Base-by-base conservation (phyloP, 305 asterid species). In the Fraxinus nigra region DNA sequence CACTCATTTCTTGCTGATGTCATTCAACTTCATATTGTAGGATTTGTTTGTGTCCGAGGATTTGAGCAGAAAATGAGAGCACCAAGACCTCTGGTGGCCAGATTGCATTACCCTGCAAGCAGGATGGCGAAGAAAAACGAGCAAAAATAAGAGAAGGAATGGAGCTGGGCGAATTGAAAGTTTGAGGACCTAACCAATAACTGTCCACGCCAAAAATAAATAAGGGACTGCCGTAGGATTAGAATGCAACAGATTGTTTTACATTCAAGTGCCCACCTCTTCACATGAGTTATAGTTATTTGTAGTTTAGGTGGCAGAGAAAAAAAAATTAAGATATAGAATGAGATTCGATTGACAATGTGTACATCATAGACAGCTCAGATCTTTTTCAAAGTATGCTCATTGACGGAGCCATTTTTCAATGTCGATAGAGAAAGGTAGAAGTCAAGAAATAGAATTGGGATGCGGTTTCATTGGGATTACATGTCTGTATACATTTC, bases 11-110 rank as follows among this genome's bases (percentile, higher is more conserved):
- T 48, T 72, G 30, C 72, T 78, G 22, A 82, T 63, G 65, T 75
- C 75, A 77, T 81, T 80, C 76, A 38, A 77, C 67, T 59, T 43
- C 67, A 65, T 83, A 87, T 69, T 80, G 87, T 97, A 95, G 99
- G 99, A 72, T 92, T 92, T 78, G 95, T 95, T 83, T 95, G 99
- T 56, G 98, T 95, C 8, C 89, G 99, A 88, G 99, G 98, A 76
- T 94, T 95, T 78, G 97, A 94, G 82, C 87, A 85, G 67, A 84
- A 87, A 86, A 79, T 82, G 33, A 85, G 98, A 87, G 89, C 97
- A 65, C 99, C 99, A 0, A 84, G 91, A 70, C 98, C 99, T 80
- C 91, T 95, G 59, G 86, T 79, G 83, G 90, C 88, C 69, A 91
- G 98, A 83, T 84, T 95, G 89, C 99, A 95, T 81, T 86, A 86